phyloP scores from a whole-genome alignment of 805 yeast genomes.

The Yueomyces sinensis region DNA sequence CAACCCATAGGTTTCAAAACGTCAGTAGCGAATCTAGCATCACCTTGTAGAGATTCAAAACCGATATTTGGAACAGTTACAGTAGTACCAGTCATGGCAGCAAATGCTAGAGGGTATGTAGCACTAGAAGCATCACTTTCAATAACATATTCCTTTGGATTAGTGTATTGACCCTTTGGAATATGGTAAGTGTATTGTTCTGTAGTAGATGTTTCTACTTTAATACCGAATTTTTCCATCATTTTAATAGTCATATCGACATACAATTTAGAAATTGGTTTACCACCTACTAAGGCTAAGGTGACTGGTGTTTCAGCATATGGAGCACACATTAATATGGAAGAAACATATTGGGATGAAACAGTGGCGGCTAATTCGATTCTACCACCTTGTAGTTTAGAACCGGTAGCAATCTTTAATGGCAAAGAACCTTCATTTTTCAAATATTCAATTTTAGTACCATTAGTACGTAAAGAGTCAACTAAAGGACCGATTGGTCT shows the following conservation, averaged over 20 bases:
- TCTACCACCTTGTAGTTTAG: slow-evolving; percentile 74
- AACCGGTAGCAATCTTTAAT: slow-evolving; percentile 52
- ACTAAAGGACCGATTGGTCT: slow-evolving; percentile 95
- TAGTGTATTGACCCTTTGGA: slow-evolving; percentile 68
- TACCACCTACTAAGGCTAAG: slow-evolving; percentile 82
- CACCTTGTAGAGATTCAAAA: slow-evolving; percentile 84
- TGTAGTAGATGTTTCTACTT: slow-evolving; percentile 52
- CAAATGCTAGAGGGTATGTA: slow-evolving; percentile 93
- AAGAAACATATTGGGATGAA: slow-evolving; percentile 94
- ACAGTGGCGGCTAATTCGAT: slow-evolving; percentile 92
- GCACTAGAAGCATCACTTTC: slow-evolving; percentile 98
- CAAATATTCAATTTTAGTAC: slow-evolving; percentile 58
- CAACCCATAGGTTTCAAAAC: slow-evolving; percentile 95
- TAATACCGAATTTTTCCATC: slow-evolving; percentile 85
- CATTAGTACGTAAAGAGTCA: slow-evolving; percentile 75
- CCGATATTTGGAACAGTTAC: slow-evolving; percentile 95
- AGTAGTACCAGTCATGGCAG: slow-evolving; percentile 88
- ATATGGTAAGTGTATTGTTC: slow-evolving; percentile 81
- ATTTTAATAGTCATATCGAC: slow-evolving; percentile 94
- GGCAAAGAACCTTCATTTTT: slow-evolving; percentile 80
- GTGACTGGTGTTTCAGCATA: slow-evolving; percentile 85
- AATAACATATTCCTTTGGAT: slow-evolving; percentile 76
- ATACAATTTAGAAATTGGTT: slow-evolving; percentile 90
- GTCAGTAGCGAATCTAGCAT: slow-evolving; percentile 89
- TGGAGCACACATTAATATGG: slow-evolving; percentile 94